Percentiles rank a stretch among this genome's conserved stretches.
These are phyloP conservation scores for Cercophora newfieldiana DNA, from an alignment of 495 filamentous ascomycete species.

Conservation along the genomic window DNA sequence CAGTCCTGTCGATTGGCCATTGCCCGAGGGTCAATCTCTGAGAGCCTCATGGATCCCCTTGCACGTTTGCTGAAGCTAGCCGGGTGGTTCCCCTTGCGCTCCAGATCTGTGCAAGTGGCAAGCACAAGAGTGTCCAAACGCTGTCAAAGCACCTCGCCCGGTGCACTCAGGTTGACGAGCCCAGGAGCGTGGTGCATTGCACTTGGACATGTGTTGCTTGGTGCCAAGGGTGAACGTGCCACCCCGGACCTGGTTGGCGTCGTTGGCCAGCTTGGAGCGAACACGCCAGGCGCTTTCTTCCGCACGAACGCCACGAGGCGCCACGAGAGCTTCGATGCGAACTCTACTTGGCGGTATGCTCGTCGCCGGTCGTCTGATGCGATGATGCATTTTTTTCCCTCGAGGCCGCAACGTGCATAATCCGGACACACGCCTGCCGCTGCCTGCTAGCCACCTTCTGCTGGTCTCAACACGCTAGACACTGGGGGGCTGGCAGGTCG, in stretches of 20 bases:
- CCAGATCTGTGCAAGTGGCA: not conserved
- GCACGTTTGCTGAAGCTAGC: not conserved
- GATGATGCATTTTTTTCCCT: not conserved
- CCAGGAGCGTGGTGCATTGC: not conserved
- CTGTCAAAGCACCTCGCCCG: not conserved
- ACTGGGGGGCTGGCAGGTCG: not conserved
- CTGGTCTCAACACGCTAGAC: too few relatives aligned
- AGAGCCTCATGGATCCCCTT: not conserved
- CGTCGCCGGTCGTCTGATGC: not conserved
- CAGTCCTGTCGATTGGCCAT: not conserved
- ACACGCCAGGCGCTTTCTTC: not conserved
- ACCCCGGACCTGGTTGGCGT: not conserved
- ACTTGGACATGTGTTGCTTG: not conserved
- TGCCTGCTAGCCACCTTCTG: not conserved
- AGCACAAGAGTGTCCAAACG: not conserved
- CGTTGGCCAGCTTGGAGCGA: too few relatives aligned
- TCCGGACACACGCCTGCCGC: not conserved
- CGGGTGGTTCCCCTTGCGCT: not conserved
- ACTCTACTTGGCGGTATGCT: not conserved
- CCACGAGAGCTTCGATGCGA: not conserved
- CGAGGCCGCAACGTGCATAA: not conserved
- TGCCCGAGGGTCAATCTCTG: not conserved
- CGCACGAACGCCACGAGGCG: not conserved
- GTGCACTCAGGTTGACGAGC: too few relatives aligned
- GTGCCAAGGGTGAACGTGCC: not conserved